Conservation (phyloP, 2,329 filamentous ascomycete genomes). For the Arthrobotrys sinensis region DNA sequence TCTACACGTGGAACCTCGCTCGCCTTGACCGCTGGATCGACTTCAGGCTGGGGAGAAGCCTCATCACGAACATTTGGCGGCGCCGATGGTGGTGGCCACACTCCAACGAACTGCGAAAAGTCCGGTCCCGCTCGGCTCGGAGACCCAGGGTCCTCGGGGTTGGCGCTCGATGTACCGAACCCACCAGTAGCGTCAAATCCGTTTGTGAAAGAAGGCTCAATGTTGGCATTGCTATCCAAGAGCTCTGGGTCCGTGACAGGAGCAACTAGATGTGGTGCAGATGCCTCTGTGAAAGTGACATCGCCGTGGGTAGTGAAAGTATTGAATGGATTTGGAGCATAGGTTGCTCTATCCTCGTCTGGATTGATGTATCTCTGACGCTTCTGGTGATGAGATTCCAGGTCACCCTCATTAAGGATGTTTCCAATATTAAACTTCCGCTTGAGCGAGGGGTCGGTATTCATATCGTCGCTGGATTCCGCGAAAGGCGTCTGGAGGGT, state of each 20-base stretch:
- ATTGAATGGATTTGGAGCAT: conserved; percentile 40
- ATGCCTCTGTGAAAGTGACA: conserved; percentile 56
- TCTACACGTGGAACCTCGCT: conserved; percentile 33
- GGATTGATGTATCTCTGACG: conserved; percentile 48
- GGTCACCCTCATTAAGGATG: conserved; percentile 58
- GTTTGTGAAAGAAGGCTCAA: conserved; percentile 52
- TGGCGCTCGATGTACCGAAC: conserved; percentile 16
- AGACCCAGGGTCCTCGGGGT: conserved; percentile 49
- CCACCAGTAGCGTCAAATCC: conserved; percentile 38
- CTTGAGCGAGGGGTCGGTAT: conserved; percentile 55
- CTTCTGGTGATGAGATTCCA: conserved; percentile 47
- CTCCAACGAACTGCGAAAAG: conserved; percentile 56
- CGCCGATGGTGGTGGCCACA: conserved; percentile 47
- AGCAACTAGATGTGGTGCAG: conserved; percentile 40
- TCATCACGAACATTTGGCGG: conserved; percentile 28
- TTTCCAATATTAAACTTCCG: conserved; percentile 48
- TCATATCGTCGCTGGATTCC: conserved; percentile 49
- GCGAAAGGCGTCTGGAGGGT: conserved; percentile 45
- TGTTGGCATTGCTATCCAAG: conserved; percentile 30
- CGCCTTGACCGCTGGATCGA: conserved; percentile 21
- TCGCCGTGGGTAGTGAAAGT: conserved; percentile 52
- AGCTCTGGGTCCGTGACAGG: conserved; percentile 58
- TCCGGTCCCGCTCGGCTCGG: conserved; percentile 46
- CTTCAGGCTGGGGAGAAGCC: conserved; percentile 27
- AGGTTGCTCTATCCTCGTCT: conserved; percentile 34